Conservation (phyloP, 352 stramenopile genomes). For the Phytophthora fragariaefolia region DNA sequence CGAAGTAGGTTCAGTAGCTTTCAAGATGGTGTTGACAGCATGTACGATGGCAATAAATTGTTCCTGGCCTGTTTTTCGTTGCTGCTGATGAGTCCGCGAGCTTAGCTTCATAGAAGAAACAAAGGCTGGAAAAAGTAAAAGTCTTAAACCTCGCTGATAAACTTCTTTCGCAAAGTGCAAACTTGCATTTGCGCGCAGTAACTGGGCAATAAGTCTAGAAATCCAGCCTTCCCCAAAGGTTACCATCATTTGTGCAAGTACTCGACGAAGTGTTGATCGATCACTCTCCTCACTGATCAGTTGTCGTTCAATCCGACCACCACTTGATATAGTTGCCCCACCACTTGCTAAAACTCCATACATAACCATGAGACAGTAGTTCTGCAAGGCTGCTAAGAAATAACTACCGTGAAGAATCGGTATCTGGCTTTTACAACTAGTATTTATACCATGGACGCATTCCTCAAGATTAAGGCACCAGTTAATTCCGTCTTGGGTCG, state of each 20-base stretch:
- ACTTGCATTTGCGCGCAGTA: slow-evolving; percentile 31
- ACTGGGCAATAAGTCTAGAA: slow-evolving; percentile 21
- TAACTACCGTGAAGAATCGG: background rate
- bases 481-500: slow-evolving; percentile 25
- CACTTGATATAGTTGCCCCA: slow-evolving; percentile 49
- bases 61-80: slow-evolving; percentile 28
- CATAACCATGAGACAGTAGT: slow-evolving; percentile 37
- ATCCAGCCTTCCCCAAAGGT: slow-evolving; percentile 35
- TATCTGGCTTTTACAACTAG: background rate
- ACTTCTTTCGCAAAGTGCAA: slow-evolving; percentile 8
- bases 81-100: slow-evolving; percentile 7
- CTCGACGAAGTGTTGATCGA: slow-evolving; percentile 23
- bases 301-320: slow-evolving; percentile 10
- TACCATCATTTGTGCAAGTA: slow-evolving; percentile 34
- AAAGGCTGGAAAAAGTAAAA: slow-evolving; percentile 48
- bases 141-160: slow-evolving; percentile 32
- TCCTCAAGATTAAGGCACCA: slow-evolving; percentile 41
- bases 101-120: slow-evolving; percentile 33
- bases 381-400: slow-evolving; percentile 39
- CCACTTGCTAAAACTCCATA: slow-evolving; percentile 32
- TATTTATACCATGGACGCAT: slow-evolving; percentile 22
- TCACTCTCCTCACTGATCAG: slow-evolving; percentile 34
- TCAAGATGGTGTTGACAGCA: slow-evolving; percentile 27
- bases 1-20: slow-evolving; percentile 26
- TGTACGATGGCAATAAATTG: slow-evolving; percentile 32